Percentiles rank a stretch among this genome's conserved stretches.
Conservation (phyloP, 2,329 filamentous ascomycete genomes). For the Ascomycota sp. region DNA sequence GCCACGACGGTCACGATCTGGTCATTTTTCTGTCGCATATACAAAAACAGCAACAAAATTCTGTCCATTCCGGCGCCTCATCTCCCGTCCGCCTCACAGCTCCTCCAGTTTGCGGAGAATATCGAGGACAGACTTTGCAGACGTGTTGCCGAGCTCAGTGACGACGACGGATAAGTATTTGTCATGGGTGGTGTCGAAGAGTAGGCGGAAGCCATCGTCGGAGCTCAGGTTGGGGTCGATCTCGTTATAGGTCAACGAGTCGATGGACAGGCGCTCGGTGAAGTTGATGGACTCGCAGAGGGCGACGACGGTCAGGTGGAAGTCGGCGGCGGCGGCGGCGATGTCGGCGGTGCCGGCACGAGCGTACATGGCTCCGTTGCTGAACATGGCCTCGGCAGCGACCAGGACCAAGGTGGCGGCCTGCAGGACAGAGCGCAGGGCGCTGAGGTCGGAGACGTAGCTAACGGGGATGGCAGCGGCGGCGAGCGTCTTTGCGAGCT, state of each 20-base stretch:
- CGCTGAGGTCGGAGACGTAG: slow-evolving; percentile 61
- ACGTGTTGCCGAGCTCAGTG: slow-evolving; percentile 74
- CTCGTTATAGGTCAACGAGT: slow-evolving; percentile 89
- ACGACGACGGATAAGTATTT: slow-evolving; percentile 76
- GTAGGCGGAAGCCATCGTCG: slow-evolving; percentile 35
- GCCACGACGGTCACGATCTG: too few relatives aligned
- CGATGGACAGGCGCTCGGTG: slow-evolving; percentile 63
- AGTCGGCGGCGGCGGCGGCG: slow-evolving; percentile 60
- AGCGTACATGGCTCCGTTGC: slow-evolving; percentile 79
- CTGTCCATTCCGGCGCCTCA: too few relatives aligned
- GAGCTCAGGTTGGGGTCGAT: slow-evolving; percentile 54
- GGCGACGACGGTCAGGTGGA: slow-evolving; percentile 64
- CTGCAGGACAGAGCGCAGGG: slow-evolving; percentile 52
- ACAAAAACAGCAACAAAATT: too few relatives aligned
- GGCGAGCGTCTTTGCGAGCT: slow-evolving; percentile 47
- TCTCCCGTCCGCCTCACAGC: slow-evolving; percentile 12
- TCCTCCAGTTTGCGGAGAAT: slow-evolving; percentile 37
- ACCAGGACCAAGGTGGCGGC: slow-evolving; percentile 56
- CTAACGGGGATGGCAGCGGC: slow-evolving; percentile 53
- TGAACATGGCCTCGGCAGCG: slow-evolving; percentile 86
- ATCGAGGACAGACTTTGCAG: slow-evolving; percentile 63
- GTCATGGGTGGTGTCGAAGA: slow-evolving; percentile 83
- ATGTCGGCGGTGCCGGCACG: slow-evolving; percentile 73
- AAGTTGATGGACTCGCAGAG: slow-evolving; percentile 95
- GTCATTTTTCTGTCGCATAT: too few relatives aligned